Base-by-base conservation (phyloP, 2,329 filamentous ascomycete genomes). In the Fusarium torreyae region DNA sequence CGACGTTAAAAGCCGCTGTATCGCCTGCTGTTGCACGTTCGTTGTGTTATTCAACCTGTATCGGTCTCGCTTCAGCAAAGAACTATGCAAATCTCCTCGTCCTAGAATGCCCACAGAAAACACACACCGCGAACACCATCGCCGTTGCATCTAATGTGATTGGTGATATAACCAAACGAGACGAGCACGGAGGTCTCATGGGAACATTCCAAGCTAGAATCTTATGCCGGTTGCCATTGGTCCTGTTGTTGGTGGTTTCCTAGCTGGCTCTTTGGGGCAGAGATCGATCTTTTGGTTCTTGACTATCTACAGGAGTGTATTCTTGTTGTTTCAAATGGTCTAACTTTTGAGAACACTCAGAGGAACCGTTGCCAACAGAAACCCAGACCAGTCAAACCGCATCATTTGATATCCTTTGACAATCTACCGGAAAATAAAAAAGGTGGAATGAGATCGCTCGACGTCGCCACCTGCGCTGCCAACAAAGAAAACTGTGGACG, bases 31-130 rank as follows among this genome's bases (percentile, higher is more conserved):
- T 15, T 79, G 78, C 24, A 83, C 83, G 2, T 83, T 87, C 34
- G 33, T 77, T 22, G 80, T 87, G 7, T 87, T 85, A 56, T 77
- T 85, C 2, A 61, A 79, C 85, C 3, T 86, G 85, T 51, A 76
- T 87, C 13, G 80, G 76, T 0, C 76, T 87, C 8, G 83, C 77
- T 6, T 78, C 84, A 6, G 80, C 79, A 4, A 77, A 78, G 5
- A 84, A 80, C 42, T 85, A 84, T 57, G 74, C 76, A 0, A 71
- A 80, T 1, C 74, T 86, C 34, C 73, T 87, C 58, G 70, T 82
- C 5, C 80, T 87, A 24, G 77, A 85, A 43, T 82, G 78, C 2
- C 46, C 87, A 9, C 85, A 87, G 73, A 81, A 82, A 11, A 80
- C 81, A 2, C 84, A 84, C 4, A 84, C 82, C 64, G 81, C 83